Evolutionary conservation across 768 basidiomycete genomes (phyloP).

Genomic region (Suillus spraguei): DNA sequence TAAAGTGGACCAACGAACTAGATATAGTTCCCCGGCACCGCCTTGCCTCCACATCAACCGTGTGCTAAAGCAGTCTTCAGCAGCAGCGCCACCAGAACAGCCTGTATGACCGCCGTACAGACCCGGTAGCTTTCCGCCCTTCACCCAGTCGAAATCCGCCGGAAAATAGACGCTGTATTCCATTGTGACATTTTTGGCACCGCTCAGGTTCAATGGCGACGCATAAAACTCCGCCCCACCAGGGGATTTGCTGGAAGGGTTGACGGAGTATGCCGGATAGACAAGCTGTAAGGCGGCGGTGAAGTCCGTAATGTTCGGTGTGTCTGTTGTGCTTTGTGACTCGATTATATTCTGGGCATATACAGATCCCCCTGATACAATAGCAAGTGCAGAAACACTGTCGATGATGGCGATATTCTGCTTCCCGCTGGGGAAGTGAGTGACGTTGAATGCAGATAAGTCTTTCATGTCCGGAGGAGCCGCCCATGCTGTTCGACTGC

Average conservation of each 20-base stretch:
- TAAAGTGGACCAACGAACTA: constrained; percentile 46
- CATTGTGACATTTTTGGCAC: constrained; percentile 57
- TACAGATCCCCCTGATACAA: constrained; percentile 17
- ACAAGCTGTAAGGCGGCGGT: constrained; percentile 58
- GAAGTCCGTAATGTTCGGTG: constrained; percentile 30
- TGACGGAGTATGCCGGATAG: constrained; percentile 71
- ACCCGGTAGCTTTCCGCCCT: constrained; percentile 85
- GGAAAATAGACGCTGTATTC: constrained; percentile 82
- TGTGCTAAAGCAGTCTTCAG: constrained; percentile 78
- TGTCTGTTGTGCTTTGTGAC: constrained; percentile 12
- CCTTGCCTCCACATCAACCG: constrained; percentile 78
- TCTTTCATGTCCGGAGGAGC: constrained; percentile 56
- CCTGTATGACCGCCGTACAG: constrained; percentile 67
- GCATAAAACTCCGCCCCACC: constrained; percentile 79
- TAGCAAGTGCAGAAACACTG: constrained; percentile 44
- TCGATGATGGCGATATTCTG: constrained; percentile 58
- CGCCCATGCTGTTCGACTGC: constrained; percentile 44
- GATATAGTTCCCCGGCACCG: constrained; percentile 76
- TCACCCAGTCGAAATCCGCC: constrained; percentile 70
- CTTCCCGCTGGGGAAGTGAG: constrained; percentile 54
- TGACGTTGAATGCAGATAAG: constrained; percentile 60
- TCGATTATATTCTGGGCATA: constrained; percentile 9
- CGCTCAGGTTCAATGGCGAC: constrained; percentile 43
- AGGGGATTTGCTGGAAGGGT: constrained; percentile 60
- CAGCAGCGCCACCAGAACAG: constrained; percentile 78